Base-by-base conservation (phyloP, 768 basidiomycete genomes). In the Austroboletus eburneus region DNA sequence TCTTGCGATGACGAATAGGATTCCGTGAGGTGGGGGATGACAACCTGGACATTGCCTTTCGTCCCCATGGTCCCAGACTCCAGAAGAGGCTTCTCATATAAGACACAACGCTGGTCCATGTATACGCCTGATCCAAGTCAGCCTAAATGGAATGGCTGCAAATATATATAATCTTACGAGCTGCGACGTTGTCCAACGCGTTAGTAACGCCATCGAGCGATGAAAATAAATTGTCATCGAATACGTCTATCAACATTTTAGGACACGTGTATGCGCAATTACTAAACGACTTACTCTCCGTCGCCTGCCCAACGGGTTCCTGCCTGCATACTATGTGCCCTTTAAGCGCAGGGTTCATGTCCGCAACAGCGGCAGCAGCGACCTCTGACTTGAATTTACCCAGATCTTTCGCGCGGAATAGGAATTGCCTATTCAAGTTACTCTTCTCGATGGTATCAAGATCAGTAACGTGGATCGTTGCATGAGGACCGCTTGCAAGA, bases 371-470 rank as follows among this genome's bases (percentile, higher is more conserved):
- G 5, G 77, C 75, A 16, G 85, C 91, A 45, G 94, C 95, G 27
- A 93, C 90, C 65, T 96, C 94, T 14, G 93, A 79, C 70, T 99
- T 99, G 77, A 97, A 98, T 64, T 91, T 87, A 43, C 96, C 94
- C 9, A 99, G 71, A 64, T 99, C 96, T 69, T 95, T 96, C 3
- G 93, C 69, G 38, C 96, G 80, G 80, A 99, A 99, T 55, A 99
- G 72, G 80, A 99, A 99, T 65, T 99, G 96, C 48, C 96, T 75
- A 68, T 99, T 99, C 45, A 99, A 69, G 67, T 99, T 99, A 58
- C 90, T 93, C 79, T 99, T 99, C 74, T 99, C 96, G 63, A 99
- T 99, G 24, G 94, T 97, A 67, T 99, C 96, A 58, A 99, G 69
- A 67, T 99, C 96, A 5, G 96, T 98, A 46, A 98, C 91, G 57